Conservation (phyloP, 2,329 filamentous ascomycete species). For the Atkinsonella hypoxylon region DNA sequence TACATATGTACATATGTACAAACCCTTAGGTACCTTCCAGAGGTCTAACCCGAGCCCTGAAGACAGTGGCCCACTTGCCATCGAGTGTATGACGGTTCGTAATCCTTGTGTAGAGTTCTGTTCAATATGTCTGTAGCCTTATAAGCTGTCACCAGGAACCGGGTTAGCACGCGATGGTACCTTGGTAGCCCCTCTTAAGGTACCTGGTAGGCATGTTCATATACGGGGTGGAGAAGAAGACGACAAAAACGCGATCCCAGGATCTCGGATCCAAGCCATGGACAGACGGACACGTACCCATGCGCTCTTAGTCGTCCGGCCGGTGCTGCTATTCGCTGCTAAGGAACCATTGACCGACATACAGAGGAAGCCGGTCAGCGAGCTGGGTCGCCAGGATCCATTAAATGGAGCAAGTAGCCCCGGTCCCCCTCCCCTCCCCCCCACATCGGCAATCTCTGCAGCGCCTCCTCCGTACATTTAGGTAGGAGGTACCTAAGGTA, state of each 20-base stretch:
- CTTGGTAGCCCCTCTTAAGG: no score
- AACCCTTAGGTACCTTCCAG: no score
- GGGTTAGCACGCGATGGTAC: no score
- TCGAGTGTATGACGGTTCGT: no score
- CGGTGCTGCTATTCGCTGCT: not conserved
- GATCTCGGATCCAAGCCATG: constrained; percentile 1
- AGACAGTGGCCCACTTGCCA: no score
- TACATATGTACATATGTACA: no score
- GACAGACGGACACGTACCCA: not conserved
- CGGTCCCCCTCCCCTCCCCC: not conserved
- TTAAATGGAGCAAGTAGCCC: not conserved
- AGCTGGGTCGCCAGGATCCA: constrained; percentile 4
- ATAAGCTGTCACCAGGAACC: no score
- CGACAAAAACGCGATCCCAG: constrained; percentile 1
- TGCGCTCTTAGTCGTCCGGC: not conserved
- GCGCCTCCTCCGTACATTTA: not conserved
- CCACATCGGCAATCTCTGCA: constrained; percentile 1
- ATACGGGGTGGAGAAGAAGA: not conserved
- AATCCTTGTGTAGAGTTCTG: no score
- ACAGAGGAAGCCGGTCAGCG: constrained; percentile 3
- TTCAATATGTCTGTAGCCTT: no score
- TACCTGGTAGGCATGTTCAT: no score
- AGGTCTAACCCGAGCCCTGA: no score
- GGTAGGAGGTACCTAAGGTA: not conserved
- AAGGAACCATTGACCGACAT: not conserved